A percentile compares a stretch with the other conserved stretches of the same genome.
These are phyloP conservation scores for Herpetospermum pedunculosum DNA, from an alignment of 306 rosid species.

Conservation along the genomic window DNA sequence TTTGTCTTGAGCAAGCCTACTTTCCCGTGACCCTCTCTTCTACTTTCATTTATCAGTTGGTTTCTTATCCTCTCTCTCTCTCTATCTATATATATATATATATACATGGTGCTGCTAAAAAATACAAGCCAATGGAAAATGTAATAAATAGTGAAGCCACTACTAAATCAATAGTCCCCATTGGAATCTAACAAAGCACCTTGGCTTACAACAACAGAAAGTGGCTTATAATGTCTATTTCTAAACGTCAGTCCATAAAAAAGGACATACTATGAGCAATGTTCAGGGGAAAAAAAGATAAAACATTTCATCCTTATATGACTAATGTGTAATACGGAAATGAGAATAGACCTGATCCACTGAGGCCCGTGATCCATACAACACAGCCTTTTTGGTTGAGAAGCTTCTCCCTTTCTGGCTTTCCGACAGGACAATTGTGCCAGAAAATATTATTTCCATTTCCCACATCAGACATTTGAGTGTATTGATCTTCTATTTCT, in stretches of 20 bases:
- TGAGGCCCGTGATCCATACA: slow-evolving; percentile 87
- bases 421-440: slow-evolving; percentile 68
- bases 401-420: slow-evolving; percentile 66
- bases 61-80: background rate
- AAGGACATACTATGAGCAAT: background rate
- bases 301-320: background rate
- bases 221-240: background rate
- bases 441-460: slow-evolving; percentile 73
- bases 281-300: background rate
- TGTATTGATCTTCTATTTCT: background rate
- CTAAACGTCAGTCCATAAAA: background rate
- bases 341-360: slow-evolving; percentile 62
- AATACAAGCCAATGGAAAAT: background rate
- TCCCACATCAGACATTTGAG: slow-evolving; percentile 41
- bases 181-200: background rate
- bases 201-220: background rate
- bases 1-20: background rate
- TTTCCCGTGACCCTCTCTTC: background rate
- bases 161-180: background rate
- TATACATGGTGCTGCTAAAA: background rate
- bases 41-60: background rate
- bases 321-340: background rate
- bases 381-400: slow-evolving; percentile 84
- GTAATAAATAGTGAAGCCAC: background rate
- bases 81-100: background rate